Conservation (phyloP, 805 yeast species). For the Vanderwaltozyma polyspora region DNA sequence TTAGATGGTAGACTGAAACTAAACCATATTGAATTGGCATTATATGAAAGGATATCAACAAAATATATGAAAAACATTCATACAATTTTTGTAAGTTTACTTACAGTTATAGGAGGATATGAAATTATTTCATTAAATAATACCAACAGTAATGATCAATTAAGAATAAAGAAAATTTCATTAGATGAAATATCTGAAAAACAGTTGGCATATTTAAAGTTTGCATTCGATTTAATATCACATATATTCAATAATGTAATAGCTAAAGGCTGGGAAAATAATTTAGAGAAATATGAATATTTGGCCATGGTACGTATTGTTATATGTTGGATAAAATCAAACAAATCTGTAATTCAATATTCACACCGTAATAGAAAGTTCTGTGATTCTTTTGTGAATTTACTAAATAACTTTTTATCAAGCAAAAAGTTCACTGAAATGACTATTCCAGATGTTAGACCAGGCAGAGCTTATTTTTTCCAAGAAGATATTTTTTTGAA, state of each 20-base stretch:
- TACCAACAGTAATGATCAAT: not conserved
- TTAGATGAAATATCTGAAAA: conserved; percentile 6
- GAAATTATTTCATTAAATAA: conserved; percentile 9
- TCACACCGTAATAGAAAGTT: conserved; percentile 26
- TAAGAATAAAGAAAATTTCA: conserved; percentile 1
- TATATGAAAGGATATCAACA: conserved; percentile 17
- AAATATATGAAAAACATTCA: conserved; percentile 19
- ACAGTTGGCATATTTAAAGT: conserved; percentile 25
- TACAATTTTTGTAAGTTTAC: conserved; percentile 16
- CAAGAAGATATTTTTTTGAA: conserved; percentile 53
- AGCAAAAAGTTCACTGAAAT: conserved; percentile 4
- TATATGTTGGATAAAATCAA: conserved; percentile 47
- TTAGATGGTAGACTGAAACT: conserved; percentile 9
- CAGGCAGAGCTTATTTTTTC: conserved; percentile 43
- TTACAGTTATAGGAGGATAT: conserved; percentile 22
- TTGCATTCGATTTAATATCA: conserved; percentile 32
- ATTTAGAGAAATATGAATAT: conserved; percentile 12
- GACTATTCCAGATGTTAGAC: conserved; percentile 17
- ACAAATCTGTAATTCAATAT: conserved; percentile 32
- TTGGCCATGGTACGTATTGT: conserved; percentile 38
- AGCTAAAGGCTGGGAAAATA: conserved; percentile 19
- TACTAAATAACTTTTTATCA: conserved; percentile 23
- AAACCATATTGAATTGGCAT: conserved; percentile 9
- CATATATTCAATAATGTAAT: conserved; percentile 26
- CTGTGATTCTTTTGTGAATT: conserved; percentile 20